Evolutionary conservation across 768 basidiomycete species (phyloP).

Genomic region (Pulveroboletus ravenelii): DNA sequence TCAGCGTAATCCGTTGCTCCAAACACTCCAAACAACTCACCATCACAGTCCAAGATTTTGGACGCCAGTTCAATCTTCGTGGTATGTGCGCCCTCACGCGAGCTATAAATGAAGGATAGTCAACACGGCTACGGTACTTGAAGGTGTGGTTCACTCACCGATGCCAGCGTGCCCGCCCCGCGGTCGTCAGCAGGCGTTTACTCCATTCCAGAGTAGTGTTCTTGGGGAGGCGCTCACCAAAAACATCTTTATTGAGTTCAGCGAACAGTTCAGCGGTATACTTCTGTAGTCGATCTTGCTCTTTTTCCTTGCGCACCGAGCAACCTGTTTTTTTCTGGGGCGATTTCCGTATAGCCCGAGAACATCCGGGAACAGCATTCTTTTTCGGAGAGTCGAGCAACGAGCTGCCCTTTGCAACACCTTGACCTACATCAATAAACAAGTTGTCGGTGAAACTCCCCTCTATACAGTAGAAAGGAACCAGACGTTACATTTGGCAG

Average conservation of each 20-base stretch:
- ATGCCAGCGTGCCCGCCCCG: slow-evolving; percentile 65
- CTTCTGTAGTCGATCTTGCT: slow-evolving; percentile 40
- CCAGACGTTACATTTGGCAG: neutral
- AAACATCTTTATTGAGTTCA: slow-evolving; percentile 56
- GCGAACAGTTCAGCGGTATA: slow-evolving; percentile 60
- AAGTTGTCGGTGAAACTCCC: neutral
- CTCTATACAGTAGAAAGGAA: neutral
- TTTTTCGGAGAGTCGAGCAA: slow-evolving; percentile 13
- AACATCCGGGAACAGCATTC: neutral
- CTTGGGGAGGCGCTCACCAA: slow-evolving; percentile 48
- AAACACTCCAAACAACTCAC: slow-evolving; percentile 32
- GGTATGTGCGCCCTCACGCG: slow-evolving; percentile 52
- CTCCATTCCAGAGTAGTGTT: slow-evolving; percentile 63
- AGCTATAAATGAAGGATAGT: slow-evolving; percentile 32
- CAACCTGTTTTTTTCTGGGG: slow-evolving; percentile 23
- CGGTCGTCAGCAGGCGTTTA: slow-evolving; percentile 59
- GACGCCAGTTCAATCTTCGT: slow-evolving; percentile 74
- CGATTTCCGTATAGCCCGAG: slow-evolving; percentile 7
- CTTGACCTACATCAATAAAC: slow-evolving; percentile 4
- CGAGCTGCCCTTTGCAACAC: slow-evolving; percentile 2
- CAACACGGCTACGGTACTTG: neutral
- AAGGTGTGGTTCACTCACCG: slow-evolving; percentile 35
- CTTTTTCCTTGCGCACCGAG: slow-evolving; percentile 33
- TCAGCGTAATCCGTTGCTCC: neutral
- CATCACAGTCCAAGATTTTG: slow-evolving; percentile 75